Percentiles rank a stretch among this genome's conserved stretches.
Conservation (phyloP, 805 yeast genomes). For the Schwanniomyces polymorphus region DNA sequence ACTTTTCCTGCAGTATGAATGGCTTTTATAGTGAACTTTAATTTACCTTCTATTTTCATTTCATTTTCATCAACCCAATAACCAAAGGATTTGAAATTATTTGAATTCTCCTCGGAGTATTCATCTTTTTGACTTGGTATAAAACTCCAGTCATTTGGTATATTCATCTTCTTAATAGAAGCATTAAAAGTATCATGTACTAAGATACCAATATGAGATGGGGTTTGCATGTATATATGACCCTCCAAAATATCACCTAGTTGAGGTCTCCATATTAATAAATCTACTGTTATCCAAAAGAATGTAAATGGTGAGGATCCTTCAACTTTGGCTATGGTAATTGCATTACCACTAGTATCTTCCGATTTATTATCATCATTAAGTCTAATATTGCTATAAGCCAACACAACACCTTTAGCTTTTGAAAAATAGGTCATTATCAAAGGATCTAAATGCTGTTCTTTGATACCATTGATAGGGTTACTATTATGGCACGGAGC, state of each 20-base stretch:
- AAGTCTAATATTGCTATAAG: constrained; percentile 67
- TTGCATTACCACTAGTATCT: constrained; percentile 39
- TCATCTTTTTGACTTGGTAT: constrained; percentile 77
- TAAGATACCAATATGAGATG: constrained; percentile 89
- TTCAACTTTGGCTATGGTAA: constrained; percentile 63
- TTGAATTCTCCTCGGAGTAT: constrained; percentile 21
- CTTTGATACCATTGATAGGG: constrained; percentile 77
- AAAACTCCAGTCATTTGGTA: constrained; percentile 87
- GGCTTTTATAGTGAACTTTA: constrained; percentile 71
- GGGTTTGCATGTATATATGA: constrained; percentile 85
- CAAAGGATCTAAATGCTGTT: constrained; percentile 88
- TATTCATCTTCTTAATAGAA: constrained; percentile 77
- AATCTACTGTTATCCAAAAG: constrained; percentile 80
- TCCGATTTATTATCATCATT: constrained; percentile 38
- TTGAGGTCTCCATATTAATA: constrained; percentile 87
- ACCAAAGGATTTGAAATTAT: constrained; percentile 63
- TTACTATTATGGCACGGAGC: constrained; percentile 76
- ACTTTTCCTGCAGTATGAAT: constrained; percentile 78
- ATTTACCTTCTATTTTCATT: constrained; percentile 75
- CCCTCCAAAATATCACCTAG: constrained; percentile 89
- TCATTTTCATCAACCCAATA: constrained; percentile 84
- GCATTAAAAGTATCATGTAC: constrained; percentile 95
- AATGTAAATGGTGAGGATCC: constrained; percentile 86
- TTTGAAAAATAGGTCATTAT: constrained; percentile 77
- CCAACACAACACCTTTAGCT: constrained; percentile 80